Percentiles rank a stretch among this genome's conserved stretches.
These are phyloP conservation scores for Paraconiothyrium sp. DNA, from an alignment of 2,329 filamentous ascomycete species.

Conservation along the genomic window DNA sequence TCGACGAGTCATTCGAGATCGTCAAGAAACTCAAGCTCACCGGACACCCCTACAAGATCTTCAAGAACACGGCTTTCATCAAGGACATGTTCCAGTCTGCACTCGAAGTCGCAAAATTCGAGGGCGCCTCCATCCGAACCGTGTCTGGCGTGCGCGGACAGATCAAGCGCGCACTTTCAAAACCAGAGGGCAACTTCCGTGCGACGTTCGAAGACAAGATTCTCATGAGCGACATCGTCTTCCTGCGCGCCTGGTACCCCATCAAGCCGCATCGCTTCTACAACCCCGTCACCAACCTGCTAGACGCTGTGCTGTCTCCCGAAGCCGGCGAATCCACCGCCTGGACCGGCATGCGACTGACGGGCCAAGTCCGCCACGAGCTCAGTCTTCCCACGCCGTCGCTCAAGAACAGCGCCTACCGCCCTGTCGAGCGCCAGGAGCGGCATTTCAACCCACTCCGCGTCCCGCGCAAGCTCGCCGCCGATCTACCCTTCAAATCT, in stretches of 20 bases:
- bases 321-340: slow-evolving; percentile 50
- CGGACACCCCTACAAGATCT: slow-evolving; percentile 94
- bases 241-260: slow-evolving; percentile 95
- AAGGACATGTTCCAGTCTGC: slow-evolving; percentile 97
- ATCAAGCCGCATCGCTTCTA: slow-evolving; percentile 96
- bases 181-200: slow-evolving; percentile 94
- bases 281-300: slow-evolving; percentile 92
- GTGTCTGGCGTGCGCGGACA: slow-evolving; percentile 95
- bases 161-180: slow-evolving; percentile 93
- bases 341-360: slow-evolving; percentile 94
- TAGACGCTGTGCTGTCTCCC: slow-evolving; percentile 62
- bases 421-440: slow-evolving; percentile 63
- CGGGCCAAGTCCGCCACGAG: slow-evolving; percentile 86
- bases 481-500: slow-evolving; percentile 88
- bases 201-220: slow-evolving; percentile 99
- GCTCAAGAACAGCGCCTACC: slow-evolving; percentile 86
- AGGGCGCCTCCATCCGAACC: slow-evolving; percentile 93
- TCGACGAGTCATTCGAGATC: slow-evolving; percentile 95
- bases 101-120: slow-evolving; percentile 97
- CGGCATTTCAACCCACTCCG: slow-evolving; percentile 68
- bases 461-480: slow-evolving; percentile 81
- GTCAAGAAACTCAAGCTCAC: slow-evolving; percentile 99
- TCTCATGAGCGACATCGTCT: slow-evolving; percentile 94
- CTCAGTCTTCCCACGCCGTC: slow-evolving; percentile 79
- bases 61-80: slow-evolving; percentile 99